Base-by-base conservation (phyloP, 2,329 filamentous ascomycete genomes). In the Chaetoscypha palmicola region DNA sequence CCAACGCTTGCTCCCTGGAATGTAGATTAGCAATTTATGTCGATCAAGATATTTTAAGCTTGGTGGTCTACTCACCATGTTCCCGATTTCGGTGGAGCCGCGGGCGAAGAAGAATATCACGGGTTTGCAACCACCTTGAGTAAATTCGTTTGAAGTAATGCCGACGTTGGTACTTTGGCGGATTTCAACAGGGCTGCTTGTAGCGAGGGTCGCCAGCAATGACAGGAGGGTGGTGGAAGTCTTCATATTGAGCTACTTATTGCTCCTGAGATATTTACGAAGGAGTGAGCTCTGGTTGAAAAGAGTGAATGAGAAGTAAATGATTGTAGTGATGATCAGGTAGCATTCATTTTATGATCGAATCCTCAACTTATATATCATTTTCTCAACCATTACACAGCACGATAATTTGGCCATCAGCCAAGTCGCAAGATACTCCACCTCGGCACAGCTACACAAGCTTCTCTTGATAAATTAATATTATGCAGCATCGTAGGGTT, bases 81-180 rank as follows among this genome's bases (percentile, higher is more conserved):
- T 69, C 7, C 68, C 69, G 10, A 54, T 45, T 47, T 71, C 69
- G 11, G 65, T 68, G 5, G 68, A 68, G 23, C 66, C 69, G 45
- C 69, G 66, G 28, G 68, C 67, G 48, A 66, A 71, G 44, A 70
- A 68, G 48, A 71, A 70, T 40, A 68, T 62, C 17, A 70, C 57
- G 22, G 62, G 59, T 49, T 58, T 62, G 58, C 69, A 72, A 5
- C 45, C 51, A 19, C 46, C 38, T 17, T 41, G 10, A 5, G 38
- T 49, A 26, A 43, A 49, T 16, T 54, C 51, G 12, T 50, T 48
- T 1, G 36, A 40, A 14, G 43, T 41, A n/a, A 16, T 28, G 7
- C 24, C 24, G 7, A 28, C 24, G 24, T 12, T 7, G 7, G 7
- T 12, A 28, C 7, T 33, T 28, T 28, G 24, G 24, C 24, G 24